These are phyloP conservation scores for Ogataea kodamae DNA, from an alignment of 805 yeast species.

Conservation along the genomic window DNA sequence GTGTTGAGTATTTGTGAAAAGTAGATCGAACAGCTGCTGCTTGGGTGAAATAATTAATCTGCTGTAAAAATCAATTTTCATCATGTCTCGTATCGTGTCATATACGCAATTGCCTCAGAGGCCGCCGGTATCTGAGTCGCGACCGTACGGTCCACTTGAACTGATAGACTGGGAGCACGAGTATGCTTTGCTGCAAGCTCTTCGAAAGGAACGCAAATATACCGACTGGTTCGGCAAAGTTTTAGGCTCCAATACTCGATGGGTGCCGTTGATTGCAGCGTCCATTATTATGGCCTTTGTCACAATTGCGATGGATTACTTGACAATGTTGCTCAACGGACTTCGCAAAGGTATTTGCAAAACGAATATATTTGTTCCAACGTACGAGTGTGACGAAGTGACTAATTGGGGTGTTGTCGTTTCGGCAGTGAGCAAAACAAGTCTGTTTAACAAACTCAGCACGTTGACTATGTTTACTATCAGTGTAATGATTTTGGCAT, in stretches of 20 bases:
- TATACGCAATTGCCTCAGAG: neutral
- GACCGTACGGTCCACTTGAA: conserved; percentile 38
- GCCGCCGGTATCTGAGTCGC: conserved; percentile 2
- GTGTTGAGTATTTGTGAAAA: neutral
- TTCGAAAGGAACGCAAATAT: conserved; percentile 8
- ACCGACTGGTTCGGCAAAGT: conserved; percentile 6
- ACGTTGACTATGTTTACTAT: conserved; percentile 37
- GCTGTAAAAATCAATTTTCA: conserved; percentile 1
- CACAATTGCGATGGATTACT: conserved; percentile 47
- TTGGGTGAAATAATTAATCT: neutral
- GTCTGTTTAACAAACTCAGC: conserved; percentile 18
- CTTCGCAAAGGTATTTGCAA: conserved; percentile 51
- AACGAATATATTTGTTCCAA: conserved; percentile 26
- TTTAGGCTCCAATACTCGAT: conserved; percentile 35
- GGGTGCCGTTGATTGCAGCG: conserved; percentile 45
- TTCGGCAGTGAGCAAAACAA: conserved; percentile 28
- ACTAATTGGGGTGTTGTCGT: conserved; percentile 33
- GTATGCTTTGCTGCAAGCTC: conserved; percentile 23
- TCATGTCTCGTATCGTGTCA: conserved; percentile 2
- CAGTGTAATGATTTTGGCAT: conserved; percentile 38
- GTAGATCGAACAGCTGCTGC: neutral
- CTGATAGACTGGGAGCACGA: conserved; percentile 55
- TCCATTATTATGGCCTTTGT: conserved; percentile 47
- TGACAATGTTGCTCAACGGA: conserved; percentile 49
- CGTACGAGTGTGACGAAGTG: conserved; percentile 34